phyloP scores from a whole-genome alignment of 2,329 filamentous ascomycete genomes.

The Fusarium haematococcum region DNA sequence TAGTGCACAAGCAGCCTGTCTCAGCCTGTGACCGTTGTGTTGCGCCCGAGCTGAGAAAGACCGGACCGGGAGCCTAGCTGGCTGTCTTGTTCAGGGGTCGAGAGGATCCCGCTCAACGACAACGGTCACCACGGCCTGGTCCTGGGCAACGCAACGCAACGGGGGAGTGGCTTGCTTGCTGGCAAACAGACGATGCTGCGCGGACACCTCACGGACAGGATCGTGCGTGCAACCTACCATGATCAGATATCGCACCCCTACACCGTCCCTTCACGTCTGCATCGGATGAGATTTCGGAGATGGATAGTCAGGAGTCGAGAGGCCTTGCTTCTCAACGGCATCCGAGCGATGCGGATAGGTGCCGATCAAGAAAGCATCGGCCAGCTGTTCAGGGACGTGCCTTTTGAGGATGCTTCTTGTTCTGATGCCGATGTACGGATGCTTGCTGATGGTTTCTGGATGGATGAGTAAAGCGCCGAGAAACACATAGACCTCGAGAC shows the following conservation, averaged over 20 bases:
- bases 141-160: conserved; percentile 11
- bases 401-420: not conserved
- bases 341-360: conserved; percentile 31
- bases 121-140: conserved; percentile 28
- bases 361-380: conserved; percentile 37
- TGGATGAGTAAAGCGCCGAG: not conserved
- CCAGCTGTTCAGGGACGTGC: conserved; percentile 32
- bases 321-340: conserved; percentile 15
- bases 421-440: conserved; percentile 8
- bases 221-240: not conserved
- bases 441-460: not conserved
- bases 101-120: conserved; percentile 22
- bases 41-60: conserved; percentile 34
- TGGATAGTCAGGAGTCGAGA: conserved; percentile 3
- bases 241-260: conserved; percentile 11
- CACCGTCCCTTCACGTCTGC: not conserved
- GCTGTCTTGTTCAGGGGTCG: conserved; percentile 18
- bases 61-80: conserved; percentile 21
- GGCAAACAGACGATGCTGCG: conserved; percentile 21
- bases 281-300: conserved; percentile 6
- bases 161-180: conserved; percentile 12
- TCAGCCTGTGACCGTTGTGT: conserved; percentile 43
- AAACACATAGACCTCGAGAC: not conserved
- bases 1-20: conserved; percentile 38
- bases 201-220: conserved; percentile 14